Evolutionary conservation across 345 rosid genomes (phyloP).

Genomic region (Erucastrum elatum): DNA sequence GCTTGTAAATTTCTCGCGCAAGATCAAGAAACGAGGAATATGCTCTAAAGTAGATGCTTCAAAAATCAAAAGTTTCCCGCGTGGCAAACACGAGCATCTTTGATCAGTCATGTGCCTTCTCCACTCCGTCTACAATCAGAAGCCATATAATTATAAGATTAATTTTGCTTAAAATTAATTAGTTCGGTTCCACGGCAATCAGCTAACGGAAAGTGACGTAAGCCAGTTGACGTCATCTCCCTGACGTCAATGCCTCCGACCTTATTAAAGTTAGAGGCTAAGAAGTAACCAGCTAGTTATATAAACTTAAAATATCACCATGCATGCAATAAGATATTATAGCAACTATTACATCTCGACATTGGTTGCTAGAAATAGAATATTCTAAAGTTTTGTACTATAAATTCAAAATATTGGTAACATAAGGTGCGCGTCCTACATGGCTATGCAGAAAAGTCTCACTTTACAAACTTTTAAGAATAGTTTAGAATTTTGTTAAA

Average conservation of each 20-base stretch:
- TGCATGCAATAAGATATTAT: slow-evolving; percentile 19
- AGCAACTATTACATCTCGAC: slow-evolving; percentile 14
- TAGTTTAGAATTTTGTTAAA: slow-evolving; percentile 2
- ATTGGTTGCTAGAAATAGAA: slow-evolving; percentile 11
- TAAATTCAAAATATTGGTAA: background rate
- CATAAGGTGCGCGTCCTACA: slow-evolving; percentile 26
- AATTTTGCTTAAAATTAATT: background rate
- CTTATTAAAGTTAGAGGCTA: background rate
- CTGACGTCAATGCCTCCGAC: slow-evolving; percentile 30
- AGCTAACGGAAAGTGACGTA: slow-evolving; percentile 9
- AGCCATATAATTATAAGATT: background rate
- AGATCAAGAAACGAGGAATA: background rate
- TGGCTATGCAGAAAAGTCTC: slow-evolving; percentile 22
- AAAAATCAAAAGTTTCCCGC: background rate
- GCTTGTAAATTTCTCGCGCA: background rate
- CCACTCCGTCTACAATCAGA: slow-evolving; percentile 18
- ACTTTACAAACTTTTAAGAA: slow-evolving; percentile 23
- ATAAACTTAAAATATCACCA: slow-evolving; percentile 14
- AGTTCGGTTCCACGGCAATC: background rate
- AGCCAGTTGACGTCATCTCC: slow-evolving; percentile 3
- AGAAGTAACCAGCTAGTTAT: slow-evolving; percentile 21
- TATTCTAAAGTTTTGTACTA: background rate
- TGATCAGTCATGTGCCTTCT: background rate
- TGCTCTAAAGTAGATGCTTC: background rate
- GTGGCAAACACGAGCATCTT: background rate